A percentile compares a stretch with the other conserved stretches of the same genome.
Evolutionary conservation across 257 asterid species (phyloP).

Genomic region (Forsythia suspensa): DNA sequence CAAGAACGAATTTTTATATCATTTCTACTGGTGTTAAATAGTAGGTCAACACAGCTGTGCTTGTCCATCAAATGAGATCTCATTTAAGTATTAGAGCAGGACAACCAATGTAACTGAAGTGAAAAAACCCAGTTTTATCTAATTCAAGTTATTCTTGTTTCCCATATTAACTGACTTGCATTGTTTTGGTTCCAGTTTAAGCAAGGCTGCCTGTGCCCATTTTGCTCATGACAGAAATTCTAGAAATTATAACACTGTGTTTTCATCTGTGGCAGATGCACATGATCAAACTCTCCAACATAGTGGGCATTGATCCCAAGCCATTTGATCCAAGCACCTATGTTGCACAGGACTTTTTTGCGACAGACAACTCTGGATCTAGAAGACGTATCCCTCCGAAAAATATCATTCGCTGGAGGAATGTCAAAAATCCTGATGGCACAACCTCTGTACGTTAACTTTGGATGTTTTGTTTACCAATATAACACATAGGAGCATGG

Average conservation of each 20-base stretch:
- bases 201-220: not conserved
- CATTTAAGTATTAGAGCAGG: too few species aligned
- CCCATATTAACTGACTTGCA: not conserved
- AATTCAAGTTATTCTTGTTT: not conserved
- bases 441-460: conserved; percentile 47
- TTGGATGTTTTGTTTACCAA: conserved; percentile 5
- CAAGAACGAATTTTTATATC: too few species aligned
- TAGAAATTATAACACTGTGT: not conserved
- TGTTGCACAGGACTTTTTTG: conserved; percentile 50
- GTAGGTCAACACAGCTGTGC: not conserved
- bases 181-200: not conserved
- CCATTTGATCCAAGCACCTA: conserved; percentile 60
- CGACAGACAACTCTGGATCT: conserved; percentile 54
- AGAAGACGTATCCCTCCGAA: conserved; percentile 45
- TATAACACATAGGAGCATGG: not conserved
- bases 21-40: not conserved
- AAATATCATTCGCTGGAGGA: conserved; percentile 63
- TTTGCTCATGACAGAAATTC: not conserved
- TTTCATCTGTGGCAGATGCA: conserved; percentile 46
- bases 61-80: not conserved
- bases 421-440: conserved; percentile 58
- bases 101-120: not conserved
- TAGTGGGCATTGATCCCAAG: conserved; percentile 61
- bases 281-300: conserved; percentile 53
- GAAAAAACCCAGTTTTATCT: not conserved